These are phyloP conservation scores for Russula virescens DNA, from an alignment of 768 basidiomycete genomes.

Conservation along the genomic window DNA sequence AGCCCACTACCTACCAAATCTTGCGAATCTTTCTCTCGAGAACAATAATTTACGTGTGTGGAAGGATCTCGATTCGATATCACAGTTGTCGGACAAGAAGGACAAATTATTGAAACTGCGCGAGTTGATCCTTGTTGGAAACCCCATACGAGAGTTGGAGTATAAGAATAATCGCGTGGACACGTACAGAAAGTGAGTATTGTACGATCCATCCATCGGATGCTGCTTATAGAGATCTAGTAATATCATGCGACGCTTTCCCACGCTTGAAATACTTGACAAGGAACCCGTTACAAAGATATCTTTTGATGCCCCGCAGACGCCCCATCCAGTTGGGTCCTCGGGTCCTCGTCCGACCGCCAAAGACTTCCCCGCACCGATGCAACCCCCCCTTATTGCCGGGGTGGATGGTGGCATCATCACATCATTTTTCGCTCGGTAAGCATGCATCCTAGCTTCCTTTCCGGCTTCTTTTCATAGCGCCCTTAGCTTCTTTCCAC, in stretches of 20 bases:
- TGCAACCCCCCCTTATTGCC: conserved; percentile 66
- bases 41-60: conserved; percentile 65
- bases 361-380: conserved; percentile 72
- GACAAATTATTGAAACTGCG: conserved; percentile 58
- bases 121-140: conserved; percentile 70
- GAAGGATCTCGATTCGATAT: conserved; percentile 65
- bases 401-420: conserved; percentile 67
- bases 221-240: conserved; percentile 35
- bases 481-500: conserved; percentile 67
- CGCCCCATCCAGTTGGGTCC: conserved; percentile 39
- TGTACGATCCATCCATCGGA: neutral
- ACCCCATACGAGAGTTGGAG: conserved; percentile 64
- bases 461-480: neutral
- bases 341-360: conserved; percentile 43
- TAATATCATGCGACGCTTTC: conserved; percentile 75
- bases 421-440: conserved; percentile 75
- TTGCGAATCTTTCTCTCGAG: conserved; percentile 75
- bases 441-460: conserved; percentile 28
- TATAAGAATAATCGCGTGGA: conserved; percentile 51
- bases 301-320: conserved; percentile 66
- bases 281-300: conserved; percentile 74
- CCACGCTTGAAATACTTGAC: conserved; percentile 79
- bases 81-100: conserved; percentile 52
- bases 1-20: conserved; percentile 67
- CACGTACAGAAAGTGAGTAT: conserved; percentile 60